Conservation (phyloP, 805 yeast genomes). For the Yamadazyma phyllophila region DNA sequence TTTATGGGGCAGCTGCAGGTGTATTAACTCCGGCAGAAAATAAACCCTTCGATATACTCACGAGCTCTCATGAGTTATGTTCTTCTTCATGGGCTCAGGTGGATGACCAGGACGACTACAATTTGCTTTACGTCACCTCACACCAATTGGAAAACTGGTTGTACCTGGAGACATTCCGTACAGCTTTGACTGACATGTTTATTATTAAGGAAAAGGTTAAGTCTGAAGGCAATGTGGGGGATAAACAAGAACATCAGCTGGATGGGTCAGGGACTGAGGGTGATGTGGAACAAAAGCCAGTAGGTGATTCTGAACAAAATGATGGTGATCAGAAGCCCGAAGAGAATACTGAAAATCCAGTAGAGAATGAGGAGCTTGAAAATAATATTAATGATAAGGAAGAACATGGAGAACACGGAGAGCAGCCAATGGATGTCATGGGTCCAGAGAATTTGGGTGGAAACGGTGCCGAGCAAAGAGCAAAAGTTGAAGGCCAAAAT, state of each 20-base stretch:
- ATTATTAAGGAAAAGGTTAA: slow-evolving; percentile 2
- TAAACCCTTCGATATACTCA: slow-evolving; percentile 16
- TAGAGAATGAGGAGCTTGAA: neutral
- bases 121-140: slow-evolving; percentile 29
- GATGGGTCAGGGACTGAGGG: no score
- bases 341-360: neutral
- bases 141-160: slow-evolving; percentile 35
- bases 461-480: no score
- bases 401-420: neutral
- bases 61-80: slow-evolving; percentile 30
- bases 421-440: neutral
- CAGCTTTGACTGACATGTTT: slow-evolving; percentile 17
- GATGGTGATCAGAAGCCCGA: no score
- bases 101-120: slow-evolving; percentile 21
- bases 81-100: slow-evolving; percentile 39
- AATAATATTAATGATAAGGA: neutral
- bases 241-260: neutral
- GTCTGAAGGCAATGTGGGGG: neutral
- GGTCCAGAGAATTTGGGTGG: no score
- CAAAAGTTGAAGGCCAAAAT: no score
- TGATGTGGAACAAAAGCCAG: no score
- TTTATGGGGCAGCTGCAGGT: slow-evolving; percentile 29
- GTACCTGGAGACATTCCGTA: slow-evolving; percentile 14
- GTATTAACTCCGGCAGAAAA: slow-evolving; percentile 28
- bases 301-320: no score